A percentile compares a stretch with the other conserved stretches of the same genome.
phyloP scores from a whole-genome alignment of 345 rosid genomes.

The Lepidium didymum region DNA sequence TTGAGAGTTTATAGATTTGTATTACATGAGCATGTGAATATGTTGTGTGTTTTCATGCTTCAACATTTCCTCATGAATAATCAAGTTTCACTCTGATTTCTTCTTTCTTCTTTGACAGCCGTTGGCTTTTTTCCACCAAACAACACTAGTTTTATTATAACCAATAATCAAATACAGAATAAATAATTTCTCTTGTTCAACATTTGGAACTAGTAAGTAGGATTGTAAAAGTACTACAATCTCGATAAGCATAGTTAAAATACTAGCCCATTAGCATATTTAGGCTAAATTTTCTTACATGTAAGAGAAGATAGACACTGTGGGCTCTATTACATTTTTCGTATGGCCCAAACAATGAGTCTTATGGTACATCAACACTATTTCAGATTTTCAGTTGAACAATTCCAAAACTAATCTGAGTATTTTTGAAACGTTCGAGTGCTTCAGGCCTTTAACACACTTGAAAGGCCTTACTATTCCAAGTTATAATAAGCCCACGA shows the following conservation, averaged over 20 bases:
- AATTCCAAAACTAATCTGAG: background rate
- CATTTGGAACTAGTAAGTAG: too few species aligned
- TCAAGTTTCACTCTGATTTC: background rate
- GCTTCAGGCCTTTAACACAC: background rate
- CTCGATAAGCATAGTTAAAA: background rate
- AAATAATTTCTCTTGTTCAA: too few species aligned
- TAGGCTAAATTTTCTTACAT: background rate
- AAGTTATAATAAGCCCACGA: background rate
- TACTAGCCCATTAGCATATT: background rate
- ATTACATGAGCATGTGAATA: too few species aligned
- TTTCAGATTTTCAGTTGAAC: background rate
- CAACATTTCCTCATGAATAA: background rate
- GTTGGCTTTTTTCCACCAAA: background rate
- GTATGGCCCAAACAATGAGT: background rate
- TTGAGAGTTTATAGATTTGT: background rate
- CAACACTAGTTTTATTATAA: too few species aligned
- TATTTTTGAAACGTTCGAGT: background rate
- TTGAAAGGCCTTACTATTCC: background rate
- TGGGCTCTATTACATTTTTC: background rate
- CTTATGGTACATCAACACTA: background rate
- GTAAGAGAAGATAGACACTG: background rate
- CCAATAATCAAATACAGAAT: too few species aligned
- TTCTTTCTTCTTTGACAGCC: background rate
- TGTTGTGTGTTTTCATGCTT: background rate
- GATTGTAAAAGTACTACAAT: too few species aligned